Conservation (phyloP, 495 filamentous ascomycete species). For the Thermothielavioides terrestris region DNA sequence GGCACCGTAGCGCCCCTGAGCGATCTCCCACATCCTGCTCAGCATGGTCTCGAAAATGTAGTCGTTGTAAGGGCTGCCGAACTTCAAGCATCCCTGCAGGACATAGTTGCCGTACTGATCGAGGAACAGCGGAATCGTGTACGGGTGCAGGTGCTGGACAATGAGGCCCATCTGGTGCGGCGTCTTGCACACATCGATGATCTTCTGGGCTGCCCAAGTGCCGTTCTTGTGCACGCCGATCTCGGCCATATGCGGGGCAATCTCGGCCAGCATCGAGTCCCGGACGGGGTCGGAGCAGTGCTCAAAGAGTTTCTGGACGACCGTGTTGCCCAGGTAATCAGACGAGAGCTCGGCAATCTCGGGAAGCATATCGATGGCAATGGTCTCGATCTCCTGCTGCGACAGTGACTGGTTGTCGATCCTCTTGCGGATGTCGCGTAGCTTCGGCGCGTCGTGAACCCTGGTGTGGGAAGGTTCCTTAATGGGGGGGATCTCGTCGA, state of each 20-base stretch:
- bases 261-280: constrained; percentile 82
- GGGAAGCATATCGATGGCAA: constrained; percentile 84
- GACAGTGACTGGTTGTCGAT: constrained; percentile 91
- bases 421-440: constrained; percentile 92
- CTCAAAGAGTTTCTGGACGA: constrained; percentile 98
- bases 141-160: constrained; percentile 71
- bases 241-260: constrained; percentile 85
- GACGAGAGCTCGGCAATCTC: constrained; percentile 92
- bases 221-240: constrained; percentile 99
- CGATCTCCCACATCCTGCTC: constrained; percentile 86
- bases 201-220: constrained; percentile 98
- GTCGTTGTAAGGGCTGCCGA: constrained; percentile 78
- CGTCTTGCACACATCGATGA: constrained; percentile 88
- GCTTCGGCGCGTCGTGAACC: constrained; percentile 88
- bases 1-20: constrained; percentile 89
- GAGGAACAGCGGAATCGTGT: constrained; percentile 82
- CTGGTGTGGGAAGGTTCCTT: constrained; percentile 83
- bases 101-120: constrained; percentile 99
- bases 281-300: constrained; percentile 85
- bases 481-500: constrained; percentile 80
- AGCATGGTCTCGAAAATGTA: constrained; percentile 99
- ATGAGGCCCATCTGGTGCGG: constrained; percentile 77
- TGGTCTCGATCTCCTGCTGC: constrained; percentile 80
- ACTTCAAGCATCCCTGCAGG: constrained; percentile 88
- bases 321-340: constrained; percentile 96